phyloP scores from a whole-genome alignment of 2,329 filamentous ascomycete genomes.

The Apiospora kogelbergensis region DNA sequence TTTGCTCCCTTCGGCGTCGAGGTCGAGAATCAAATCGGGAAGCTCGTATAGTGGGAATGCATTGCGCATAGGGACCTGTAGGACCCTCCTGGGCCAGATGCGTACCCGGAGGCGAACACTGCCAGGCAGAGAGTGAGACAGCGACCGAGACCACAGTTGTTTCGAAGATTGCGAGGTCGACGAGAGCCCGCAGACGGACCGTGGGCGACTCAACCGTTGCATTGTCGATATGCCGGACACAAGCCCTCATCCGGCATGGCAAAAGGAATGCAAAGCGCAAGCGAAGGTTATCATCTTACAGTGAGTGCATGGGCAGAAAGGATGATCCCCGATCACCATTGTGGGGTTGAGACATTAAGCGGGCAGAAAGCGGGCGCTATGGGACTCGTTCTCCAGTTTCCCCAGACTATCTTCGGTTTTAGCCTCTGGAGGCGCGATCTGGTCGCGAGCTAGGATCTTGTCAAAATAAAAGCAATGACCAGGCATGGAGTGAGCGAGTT shows the following conservation, averaged over 20 bases:
- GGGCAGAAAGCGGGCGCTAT: neutral
- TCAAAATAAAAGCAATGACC: neutral
- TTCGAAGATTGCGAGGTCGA: neutral
- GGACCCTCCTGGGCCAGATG: too few species aligned
- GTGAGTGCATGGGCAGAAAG: neutral
- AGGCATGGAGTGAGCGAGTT: neutral
- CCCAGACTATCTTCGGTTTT: neutral
- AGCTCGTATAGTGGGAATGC: constrained; percentile 30
- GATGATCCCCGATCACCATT: neutral
- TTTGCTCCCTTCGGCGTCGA: constrained; percentile 47
- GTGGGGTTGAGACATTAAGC: constrained; percentile 2
- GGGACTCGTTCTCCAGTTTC: neutral
- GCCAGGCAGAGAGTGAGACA: neutral
- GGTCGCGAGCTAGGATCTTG: neutral
- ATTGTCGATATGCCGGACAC: neutral
- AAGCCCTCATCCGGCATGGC: neutral
- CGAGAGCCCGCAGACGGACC: neutral
- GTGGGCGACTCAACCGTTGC: neutral
- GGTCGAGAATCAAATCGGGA: constrained; percentile 47
- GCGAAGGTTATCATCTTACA: neutral
- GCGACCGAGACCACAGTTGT: neutral
- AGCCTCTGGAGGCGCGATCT: neutral
- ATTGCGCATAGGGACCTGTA: neutral
- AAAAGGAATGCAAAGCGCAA: neutral
- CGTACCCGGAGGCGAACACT: neutral